Evolutionary conservation across 352 stramenopile genomes (phyloP).

Genomic region (Phytopythium delawarense): DNA sequence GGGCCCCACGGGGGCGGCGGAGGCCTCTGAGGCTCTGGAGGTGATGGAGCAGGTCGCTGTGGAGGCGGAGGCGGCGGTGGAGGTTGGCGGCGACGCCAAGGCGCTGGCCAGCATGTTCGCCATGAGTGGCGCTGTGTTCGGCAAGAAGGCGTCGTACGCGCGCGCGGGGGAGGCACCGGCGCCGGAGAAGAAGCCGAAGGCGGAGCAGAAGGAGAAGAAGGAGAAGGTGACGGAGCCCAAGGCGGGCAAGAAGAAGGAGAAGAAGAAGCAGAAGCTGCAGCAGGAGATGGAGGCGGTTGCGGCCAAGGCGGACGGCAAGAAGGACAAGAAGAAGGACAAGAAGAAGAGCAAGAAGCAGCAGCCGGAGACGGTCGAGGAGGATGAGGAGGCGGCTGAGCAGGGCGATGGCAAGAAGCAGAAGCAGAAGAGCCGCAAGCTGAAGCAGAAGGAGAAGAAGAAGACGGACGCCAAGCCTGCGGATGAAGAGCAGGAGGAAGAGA

Average conservation of each 20-base stretch:
- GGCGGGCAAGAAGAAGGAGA: constrained; percentile 6
- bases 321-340: constrained; percentile 17
- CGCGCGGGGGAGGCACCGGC: constrained; percentile 1
- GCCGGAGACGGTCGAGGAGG: constrained; percentile 3
- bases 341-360: constrained; percentile 12
- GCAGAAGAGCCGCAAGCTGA: constrained; percentile 13
- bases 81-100: constrained; percentile 15
- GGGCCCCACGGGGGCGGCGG: background rate
- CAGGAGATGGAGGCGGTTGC: constrained; percentile 9
- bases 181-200: constrained; percentile 5
- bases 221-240: constrained; percentile 5
- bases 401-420: constrained; percentile 9
- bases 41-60: constrained; percentile 5
- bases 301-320: constrained; percentile 9
- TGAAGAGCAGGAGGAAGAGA: constrained; percentile 3
- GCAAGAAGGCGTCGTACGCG: constrained; percentile 61
- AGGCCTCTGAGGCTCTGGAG: constrained; percentile 3
- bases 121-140: constrained; percentile 51
- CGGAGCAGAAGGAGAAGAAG: constrained; percentile 11
- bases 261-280: constrained; percentile 8
- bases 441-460: constrained; percentile 43
- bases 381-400: background rate
- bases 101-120: constrained; percentile 53
- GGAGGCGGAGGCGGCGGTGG: constrained; percentile 12
- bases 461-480: constrained; percentile 22